Evolutionary conservation across 345 rosid genomes (phyloP).

Genomic region (Eucalyptus curtisii): DNA sequence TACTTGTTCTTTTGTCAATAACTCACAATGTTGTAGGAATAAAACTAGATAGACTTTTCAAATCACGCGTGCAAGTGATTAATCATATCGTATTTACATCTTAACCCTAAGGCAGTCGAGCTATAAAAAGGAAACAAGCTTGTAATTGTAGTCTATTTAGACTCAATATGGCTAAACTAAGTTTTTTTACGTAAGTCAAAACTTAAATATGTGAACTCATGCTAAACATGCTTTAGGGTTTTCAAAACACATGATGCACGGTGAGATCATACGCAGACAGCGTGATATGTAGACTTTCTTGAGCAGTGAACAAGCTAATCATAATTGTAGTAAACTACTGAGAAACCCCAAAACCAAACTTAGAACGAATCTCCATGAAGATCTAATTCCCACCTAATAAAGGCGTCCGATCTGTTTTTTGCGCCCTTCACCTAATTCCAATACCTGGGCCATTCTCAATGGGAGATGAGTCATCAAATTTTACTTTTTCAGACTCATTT

Average conservation of each 20-base stretch:
- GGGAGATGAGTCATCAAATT: neutral
- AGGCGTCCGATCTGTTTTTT: neutral
- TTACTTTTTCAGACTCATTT: neutral
- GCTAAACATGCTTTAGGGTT: neutral
- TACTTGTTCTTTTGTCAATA: neutral
- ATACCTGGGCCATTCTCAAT: neutral
- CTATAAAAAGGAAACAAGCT: neutral
- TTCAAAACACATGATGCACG: neutral
- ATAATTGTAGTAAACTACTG: neutral
- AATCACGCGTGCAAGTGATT: rapidly evolving
- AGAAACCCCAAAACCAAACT: neutral
- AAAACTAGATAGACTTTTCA: neutral
- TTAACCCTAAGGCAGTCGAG: neutral
- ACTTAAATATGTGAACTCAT: neutral
- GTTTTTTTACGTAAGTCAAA: neutral
- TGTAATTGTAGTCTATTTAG: neutral
- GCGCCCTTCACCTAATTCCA: neutral
- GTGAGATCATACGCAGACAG: neutral
- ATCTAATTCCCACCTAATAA: neutral
- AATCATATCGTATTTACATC: neutral
- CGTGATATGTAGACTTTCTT: neutral
- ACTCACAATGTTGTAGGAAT: neutral
- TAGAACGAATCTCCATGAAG: neutral
- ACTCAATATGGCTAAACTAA: neutral
- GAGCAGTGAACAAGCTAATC: neutral